Base-by-base conservation (phyloP, 2,329 filamentous ascomycete genomes). In the Sporothrix pseudoabietina region DNA sequence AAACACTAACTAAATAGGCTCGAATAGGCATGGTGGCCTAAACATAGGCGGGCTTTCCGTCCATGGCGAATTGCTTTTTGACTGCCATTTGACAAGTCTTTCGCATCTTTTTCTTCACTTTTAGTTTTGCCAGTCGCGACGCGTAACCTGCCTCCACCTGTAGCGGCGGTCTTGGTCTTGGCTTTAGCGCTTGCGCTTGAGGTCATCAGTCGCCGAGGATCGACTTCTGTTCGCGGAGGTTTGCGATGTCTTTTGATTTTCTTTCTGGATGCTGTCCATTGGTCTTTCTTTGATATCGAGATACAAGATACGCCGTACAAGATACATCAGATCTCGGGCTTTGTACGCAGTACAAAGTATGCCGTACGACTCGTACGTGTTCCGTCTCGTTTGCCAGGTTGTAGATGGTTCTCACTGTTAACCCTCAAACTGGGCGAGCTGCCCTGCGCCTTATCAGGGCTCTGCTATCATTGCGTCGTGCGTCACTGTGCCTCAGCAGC, bases 401-500 rank as follows among this genome's bases (percentile, higher is more conserved):
- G 52, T 26, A 26, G 22, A 26, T 26, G 7, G n/a, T 1, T 10
- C 52, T 22, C 35, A 63, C 19, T 44, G 59, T 22, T 26, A 63
- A 16, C 35, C 14, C 4, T n/a, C 6, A 10, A 19, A 41, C 63
- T 66, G 49, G 63, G 63, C 63, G 14, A 69, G 8, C n/a, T 26
- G 41, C 32, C 49, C 14, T 57, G 71, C 44, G 26, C 44, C 69
- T 49, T 26, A 52, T 39, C 35, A 69, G 44, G n/a, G 22, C 22
- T 12, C 35, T 55, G 49, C 9, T 68, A 72, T 72, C 49, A 72
- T 72, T 57, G 59, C 61, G 61, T 72, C 61, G 52, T 68, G 47
- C 63, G 47, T 54, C 39, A 65, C 59, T 65, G 35, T 65, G 59
- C 59, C n/a, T 65, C 59, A 44, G 35, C 59, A 22, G 35, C n/a